Evolutionary conservation across 805 yeast genomes (phyloP), one percentile per base, ranked within the genome.

Genomic region (Schizosaccharomyces octosporus): DNA sequence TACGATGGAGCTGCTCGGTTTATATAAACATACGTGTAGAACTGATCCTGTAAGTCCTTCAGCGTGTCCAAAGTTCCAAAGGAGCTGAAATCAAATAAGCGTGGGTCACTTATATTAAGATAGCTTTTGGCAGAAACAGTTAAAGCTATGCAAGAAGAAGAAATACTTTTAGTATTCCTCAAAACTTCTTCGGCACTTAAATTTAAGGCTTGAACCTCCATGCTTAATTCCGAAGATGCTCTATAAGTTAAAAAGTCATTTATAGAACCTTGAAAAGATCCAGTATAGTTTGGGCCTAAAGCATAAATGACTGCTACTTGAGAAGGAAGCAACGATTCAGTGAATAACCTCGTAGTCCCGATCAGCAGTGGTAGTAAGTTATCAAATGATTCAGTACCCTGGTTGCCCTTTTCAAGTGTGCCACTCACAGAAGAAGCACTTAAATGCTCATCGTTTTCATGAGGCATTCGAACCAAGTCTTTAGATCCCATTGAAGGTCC

Each of bases 191-290:
- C 51, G 5, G 51, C 27, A 45, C 17, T 45, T 13, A 24, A 45
- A 19, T 45, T 45, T 2, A 17, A 45, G 4, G 21, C 51, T n/a
- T 45, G 51, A 17, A 45, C 27, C n/a, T 45, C 36, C 11, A 51
- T 11, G 21, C 64, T 67, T 24, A 67, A 61, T 13, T 65, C 63
- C 2, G 69, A 64, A 5, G 69, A 66, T 4, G 69, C 67, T 42
- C 62, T 63, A 48, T 67, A 67, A 1, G 69, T 67, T 57, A 66
- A 65, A 43, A 64, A 67, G n/a, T 62, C 60, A 4, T 67, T 67
- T 41, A 67, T 61, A 1, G 64, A 42, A 21, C 66, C 70, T 24
- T 67, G 69, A 60, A 62, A 67, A 32, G 64, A 64, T 19, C 69
- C 69, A n/a, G 62, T 55, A 55, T 67, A 67, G 19, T 66, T 51